Base-by-base conservation (phyloP, 768 basidiomycete species). In the Tricholomella constricta region DNA sequence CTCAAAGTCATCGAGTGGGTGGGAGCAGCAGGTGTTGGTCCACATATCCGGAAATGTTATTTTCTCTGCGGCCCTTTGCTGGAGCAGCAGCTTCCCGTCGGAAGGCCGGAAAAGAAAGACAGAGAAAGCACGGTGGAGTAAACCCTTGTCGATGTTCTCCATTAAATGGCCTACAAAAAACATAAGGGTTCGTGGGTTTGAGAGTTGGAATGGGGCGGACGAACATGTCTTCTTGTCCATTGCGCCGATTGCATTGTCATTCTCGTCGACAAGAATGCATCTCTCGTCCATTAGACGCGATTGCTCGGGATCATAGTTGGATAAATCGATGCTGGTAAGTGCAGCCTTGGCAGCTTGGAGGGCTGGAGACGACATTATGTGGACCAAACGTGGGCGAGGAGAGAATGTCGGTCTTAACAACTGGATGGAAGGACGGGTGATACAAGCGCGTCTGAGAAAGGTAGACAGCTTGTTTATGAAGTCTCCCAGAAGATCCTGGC, bases 11-110 rank as follows among this genome's bases (percentile, higher is more conserved):
- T 91, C 86, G 45, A 99, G 78, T 15, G 96, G 96, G 67, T 99
- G 96, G 20, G 92, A 94, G 74, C 96, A 99, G 69, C 97, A 99
- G 7, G 97, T 98, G 72, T 99, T 99, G 27, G 97, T 99, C 97
- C 97, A 99, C 94, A 98, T 94, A 62, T 91, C 82, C 5, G 97
- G 97, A 76, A 99, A 99, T 6, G 97, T 99, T 66, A 99, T 99
- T 78, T 99, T 99, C 75, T 96, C 94, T n/a, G 86, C 78, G 17
- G 97, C 97, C 32, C 97, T 84, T 70, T 94, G 93, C 69, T 99
- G 97, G 40, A 99, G 80, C 23, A 99, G 78, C 15, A 99, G 80
- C 69, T 88, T 91, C 41, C 97, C 97, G 69, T 98, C 94, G 11
- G 85, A 84, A 2, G 97, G 97, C 32, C 94, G 79, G 78, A 98